Evolutionary conservation across 2,329 filamentous ascomycete genomes (phyloP), one percentile per base, ranked within the genome.

Genomic region (Alternaria hordeiaustralica): DNA sequence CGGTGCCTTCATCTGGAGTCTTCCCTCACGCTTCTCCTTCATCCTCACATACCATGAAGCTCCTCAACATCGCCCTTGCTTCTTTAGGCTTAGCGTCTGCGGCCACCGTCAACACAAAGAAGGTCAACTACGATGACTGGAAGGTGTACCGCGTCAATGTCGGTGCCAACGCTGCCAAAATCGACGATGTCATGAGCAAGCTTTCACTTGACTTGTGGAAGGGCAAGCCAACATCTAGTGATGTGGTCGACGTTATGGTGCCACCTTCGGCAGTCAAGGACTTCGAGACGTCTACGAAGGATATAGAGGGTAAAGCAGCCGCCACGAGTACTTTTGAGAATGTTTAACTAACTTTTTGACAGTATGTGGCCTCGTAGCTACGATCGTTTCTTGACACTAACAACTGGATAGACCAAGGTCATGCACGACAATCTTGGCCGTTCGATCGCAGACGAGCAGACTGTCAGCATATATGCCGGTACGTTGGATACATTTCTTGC

Each of bases 381-480:
- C n/a, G 9, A 41, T 3, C 3, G 0, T 41, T 18, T 11, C 3
- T 11, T 41, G 36, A 6, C 36, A 11, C n/a, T 41, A 41, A 41
- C 36, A 18, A 18, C 36, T 41, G 4, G 9, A 41, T 18, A 41
- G 50, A 75, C 71, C 9, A 64, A 70, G 58, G 51, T 79, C 45
- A 79, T 80, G 75, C 77, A 80, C 58, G 72, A 78, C n/a, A 72
- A 80, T 20, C 73, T 80, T 59, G 78, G 78, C 28, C 63, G 67
- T n/a, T 76, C 77, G 8, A 79, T 80, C 54, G 64, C 73, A 12
- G 68, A 72, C 11, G 78, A 80, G 63, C 65, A 72, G 12, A 61
- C 62, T 4, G 77, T 77, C 60, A 59, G 68, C 43, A 65, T 73
- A 21, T 78, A 77, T 74, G 73, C 75, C 53, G 72, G 77, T 79